These are phyloP conservation scores for Cladosporium velox DNA, from an alignment of 2,329 filamentous ascomycete species.

Conservation along the genomic window DNA sequence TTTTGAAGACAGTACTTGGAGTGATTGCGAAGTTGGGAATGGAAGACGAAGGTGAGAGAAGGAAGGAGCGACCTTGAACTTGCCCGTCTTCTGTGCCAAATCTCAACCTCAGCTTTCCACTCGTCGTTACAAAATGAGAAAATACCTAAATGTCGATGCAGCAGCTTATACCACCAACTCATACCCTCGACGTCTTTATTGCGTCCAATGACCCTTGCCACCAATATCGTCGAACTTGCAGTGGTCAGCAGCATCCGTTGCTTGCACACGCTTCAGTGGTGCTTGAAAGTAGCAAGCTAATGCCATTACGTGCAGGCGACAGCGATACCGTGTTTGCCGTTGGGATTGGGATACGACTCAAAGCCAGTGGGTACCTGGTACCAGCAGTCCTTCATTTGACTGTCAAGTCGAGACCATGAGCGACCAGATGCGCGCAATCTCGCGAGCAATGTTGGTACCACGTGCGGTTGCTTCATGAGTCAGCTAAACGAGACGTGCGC, in stretches of 20 bases:
- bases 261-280: background rate
- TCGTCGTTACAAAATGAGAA: background rate
- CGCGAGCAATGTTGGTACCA: background rate
- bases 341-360: background rate
- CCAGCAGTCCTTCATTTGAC: background rate
- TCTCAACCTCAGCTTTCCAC: background rate
- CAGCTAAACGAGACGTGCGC: background rate
- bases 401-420: background rate
- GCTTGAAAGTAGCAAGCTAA: background rate
- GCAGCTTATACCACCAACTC: background rate
- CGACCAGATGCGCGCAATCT: background rate
- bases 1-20: background rate
- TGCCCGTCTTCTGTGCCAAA: background rate
- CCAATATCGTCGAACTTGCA: background rate
- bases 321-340: background rate
- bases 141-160: background rate
- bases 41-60: background rate
- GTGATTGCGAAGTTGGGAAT: background rate
- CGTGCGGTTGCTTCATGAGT: background rate
- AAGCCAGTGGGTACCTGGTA: background rate
- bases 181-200: background rate
- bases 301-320: background rate
- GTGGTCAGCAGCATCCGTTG: background rate
- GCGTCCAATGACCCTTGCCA: background rate
- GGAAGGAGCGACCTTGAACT: background rate